Evolutionary conservation across 2,329 filamentous ascomycete species (phyloP).

Genomic region (Trichoderma harzianum): DNA sequence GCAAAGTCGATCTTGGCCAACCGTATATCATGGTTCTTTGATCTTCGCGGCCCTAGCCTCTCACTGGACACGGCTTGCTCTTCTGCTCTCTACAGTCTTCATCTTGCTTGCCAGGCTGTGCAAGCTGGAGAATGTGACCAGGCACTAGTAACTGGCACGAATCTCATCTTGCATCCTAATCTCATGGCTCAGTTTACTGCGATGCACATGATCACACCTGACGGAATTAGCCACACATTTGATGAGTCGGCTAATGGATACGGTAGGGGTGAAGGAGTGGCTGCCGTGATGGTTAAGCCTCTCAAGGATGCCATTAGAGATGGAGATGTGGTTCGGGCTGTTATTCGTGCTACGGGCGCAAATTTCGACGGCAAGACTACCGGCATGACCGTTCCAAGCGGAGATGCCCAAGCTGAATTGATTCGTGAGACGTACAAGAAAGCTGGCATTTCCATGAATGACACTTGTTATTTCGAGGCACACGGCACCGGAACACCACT

Average conservation of each 20-base stretch:
- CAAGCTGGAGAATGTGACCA: not conserved
- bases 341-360: not conserved
- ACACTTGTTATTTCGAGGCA: not conserved
- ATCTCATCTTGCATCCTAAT: not conserved
- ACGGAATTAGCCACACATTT: constrained; percentile 36
- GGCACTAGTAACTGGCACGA: not conserved
- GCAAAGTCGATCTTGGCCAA: not conserved
- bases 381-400: not conserved
- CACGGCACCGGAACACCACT: not conserved
- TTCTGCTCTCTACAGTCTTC: not conserved
- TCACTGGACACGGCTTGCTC: not conserved
- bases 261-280: not conserved
- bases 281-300: not conserved
- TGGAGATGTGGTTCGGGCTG: not conserved
- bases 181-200: not conserved
- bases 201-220: constrained; percentile 18
- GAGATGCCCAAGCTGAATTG: not conserved
- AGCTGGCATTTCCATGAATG: not conserved
- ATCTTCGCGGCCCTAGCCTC: not conserved
- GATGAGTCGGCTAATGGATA: not conserved
- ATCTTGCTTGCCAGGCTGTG: constrained; percentile 1
- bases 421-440: not conserved
- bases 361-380: not conserved
- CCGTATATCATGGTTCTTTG: constrained; percentile 1
- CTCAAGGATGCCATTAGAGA: not conserved